Base-by-base conservation (phyloP, 139 green algal species). In the Zygnema circumcarinatum region DNA sequence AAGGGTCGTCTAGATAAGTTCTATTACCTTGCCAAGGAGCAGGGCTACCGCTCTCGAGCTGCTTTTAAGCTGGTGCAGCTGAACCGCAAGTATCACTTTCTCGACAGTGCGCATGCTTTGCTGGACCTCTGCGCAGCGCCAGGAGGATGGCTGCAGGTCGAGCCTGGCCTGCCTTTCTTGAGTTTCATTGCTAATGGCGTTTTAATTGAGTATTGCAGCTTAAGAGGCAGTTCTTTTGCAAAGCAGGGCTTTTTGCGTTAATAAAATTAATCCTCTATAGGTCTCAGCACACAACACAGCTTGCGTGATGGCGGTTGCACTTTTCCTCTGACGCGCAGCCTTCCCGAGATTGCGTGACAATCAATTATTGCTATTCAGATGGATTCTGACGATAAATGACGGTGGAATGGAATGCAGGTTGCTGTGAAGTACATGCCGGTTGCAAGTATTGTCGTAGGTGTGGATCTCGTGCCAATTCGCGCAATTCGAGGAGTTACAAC, bases 21-120 rank as follows among this genome's bases (percentile, higher is more conserved):
- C 80, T 99, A 99, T 83, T 92, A 99, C 69, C 87, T 99, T 1
- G 97, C 97, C 25, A 99, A 99, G 86, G 97, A 98, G 90, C 97
- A 99, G 90, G 97, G 97, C 91, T 99, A 96, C 91, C 95, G 97
- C 25, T 98, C 96, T 0, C 96, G 97, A 91, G 97, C 97, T 42
- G 96, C 97, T 0, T 99, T 99, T 93, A 99, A 99, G 95, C 95
- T 99, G 7, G 96, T 99, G 32, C 97, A 99, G 92, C 94, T 99
- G 7, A 99, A 99, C 92, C 91, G 95, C 38, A 97, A 99, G 92
- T 98, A 96, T 88, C 91, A 96, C 76, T 98, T 99, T 89, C 92
- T 99, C 2, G 83, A 89, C 32, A 94, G 93, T 31, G 94, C 95
- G 84, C 79, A 91, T 1, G 90, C 94, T 0, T 68, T 98, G 41